phyloP scores from a whole-genome alignment of 2,329 filamentous ascomycete species.

The Ceratocystis papillata region DNA sequence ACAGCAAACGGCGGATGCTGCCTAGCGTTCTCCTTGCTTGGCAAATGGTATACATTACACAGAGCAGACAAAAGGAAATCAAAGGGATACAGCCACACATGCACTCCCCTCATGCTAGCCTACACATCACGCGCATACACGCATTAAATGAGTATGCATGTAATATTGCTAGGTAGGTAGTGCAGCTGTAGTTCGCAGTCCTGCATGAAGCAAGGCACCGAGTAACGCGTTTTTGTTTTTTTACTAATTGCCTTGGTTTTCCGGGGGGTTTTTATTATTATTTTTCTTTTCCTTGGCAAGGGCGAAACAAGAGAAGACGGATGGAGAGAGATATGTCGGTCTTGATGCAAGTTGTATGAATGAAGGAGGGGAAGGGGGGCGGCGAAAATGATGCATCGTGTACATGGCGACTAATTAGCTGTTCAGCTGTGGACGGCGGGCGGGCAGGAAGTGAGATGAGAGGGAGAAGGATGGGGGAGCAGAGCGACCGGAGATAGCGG shows the following conservation, averaged over 20 bases:
- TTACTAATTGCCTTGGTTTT: not conserved
- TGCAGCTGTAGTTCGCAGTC: conserved; percentile 6
- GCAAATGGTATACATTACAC: not conserved
- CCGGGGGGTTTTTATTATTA: not conserved
- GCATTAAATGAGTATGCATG: not conserved
- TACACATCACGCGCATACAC: not conserved
- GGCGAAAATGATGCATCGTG: not conserved
- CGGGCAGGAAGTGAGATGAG: not conserved
- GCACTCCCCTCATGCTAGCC: not conserved
- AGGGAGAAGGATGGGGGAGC: not conserved
- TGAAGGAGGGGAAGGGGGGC: not conserved
- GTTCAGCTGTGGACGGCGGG: not conserved
- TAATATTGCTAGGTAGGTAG: not conserved
- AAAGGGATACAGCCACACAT: conserved; percentile 6
- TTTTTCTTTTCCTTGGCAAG: not conserved
- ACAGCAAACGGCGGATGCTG: not conserved
- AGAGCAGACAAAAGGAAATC: not conserved
- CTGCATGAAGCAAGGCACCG: conserved; percentile 4
- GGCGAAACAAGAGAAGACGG: not conserved
- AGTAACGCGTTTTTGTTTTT: not conserved
- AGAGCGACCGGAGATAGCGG: not conserved
- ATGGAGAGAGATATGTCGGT: no score
- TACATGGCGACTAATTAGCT: not conserved
- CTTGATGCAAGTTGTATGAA: not conserved
- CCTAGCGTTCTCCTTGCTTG: not conserved